Evolutionary conservation across 805 yeast species (phyloP).

Genomic region (Sungouiella thailandica): DNA sequence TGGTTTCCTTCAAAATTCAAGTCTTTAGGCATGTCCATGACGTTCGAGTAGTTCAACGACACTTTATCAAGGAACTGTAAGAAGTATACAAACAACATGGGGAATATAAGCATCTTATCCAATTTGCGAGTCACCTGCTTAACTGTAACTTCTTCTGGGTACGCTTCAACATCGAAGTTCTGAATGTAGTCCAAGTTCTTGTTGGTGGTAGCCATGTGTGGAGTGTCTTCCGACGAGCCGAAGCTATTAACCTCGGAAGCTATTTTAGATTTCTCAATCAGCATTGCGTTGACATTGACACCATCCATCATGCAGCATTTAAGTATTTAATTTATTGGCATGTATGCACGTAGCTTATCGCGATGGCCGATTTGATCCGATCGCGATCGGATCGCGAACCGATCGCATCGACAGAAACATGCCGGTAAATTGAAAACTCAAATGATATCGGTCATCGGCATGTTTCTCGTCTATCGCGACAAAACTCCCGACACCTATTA

Average conservation of each 20-base stretch:
- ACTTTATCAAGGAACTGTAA: conserved; percentile 15
- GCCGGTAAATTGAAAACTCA: too few species aligned
- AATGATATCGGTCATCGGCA: too few species aligned
- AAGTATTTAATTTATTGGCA: background rate
- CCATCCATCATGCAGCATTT: background rate
- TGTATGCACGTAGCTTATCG: too few species aligned
- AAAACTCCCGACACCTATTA: too few species aligned
- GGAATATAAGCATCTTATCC: conserved; percentile 12
- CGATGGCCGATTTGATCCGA: too few species aligned
- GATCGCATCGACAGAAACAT: too few species aligned
- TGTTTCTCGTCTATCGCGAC: too few species aligned
- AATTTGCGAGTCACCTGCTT: conserved; percentile 10
- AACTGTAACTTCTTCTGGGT: conserved; percentile 12
- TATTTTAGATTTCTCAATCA: background rate
- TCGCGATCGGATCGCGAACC: too few species aligned
- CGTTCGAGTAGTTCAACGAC: conserved; percentile 13
- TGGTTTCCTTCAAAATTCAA: conserved; percentile 12
- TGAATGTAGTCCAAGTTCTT: conserved; percentile 11
- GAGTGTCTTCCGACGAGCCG: conserved; percentile 1
- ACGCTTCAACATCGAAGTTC: conserved; percentile 13
- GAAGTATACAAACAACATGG: conserved; percentile 11
- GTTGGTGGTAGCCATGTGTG: conserved; percentile 3
- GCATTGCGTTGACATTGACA: background rate
- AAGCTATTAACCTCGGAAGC: conserved; percentile 3
- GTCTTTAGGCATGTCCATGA: conserved; percentile 13